phyloP scores from a whole-genome alignment of 2,329 filamentous ascomycete species.

The Cryphonectria carpinicola region DNA sequence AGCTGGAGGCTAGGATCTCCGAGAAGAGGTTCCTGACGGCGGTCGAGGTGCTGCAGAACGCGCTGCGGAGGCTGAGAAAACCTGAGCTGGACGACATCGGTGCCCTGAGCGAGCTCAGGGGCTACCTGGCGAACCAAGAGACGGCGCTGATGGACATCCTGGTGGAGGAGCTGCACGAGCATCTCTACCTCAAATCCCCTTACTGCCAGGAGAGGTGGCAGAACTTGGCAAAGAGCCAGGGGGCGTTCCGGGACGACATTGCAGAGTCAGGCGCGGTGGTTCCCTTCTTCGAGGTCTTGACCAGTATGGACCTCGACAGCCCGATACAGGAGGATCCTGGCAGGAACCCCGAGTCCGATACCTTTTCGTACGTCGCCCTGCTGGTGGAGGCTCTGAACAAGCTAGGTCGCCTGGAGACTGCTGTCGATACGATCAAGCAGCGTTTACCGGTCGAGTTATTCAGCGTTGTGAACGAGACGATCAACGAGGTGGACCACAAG shows the following conservation, averaged over 20 bases:
- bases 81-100: constrained; percentile 92
- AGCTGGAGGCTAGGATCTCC: constrained; percentile 90
- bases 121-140: constrained; percentile 92
- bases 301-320: constrained; percentile 63
- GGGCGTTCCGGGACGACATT: constrained; percentile 51
- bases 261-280: constrained; percentile 49
- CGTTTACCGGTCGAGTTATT: constrained; percentile 92
- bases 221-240: constrained; percentile 70
- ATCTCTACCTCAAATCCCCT: constrained; percentile 95
- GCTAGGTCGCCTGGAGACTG: constrained; percentile 81
- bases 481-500: constrained; percentile 88
- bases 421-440: constrained; percentile 89
- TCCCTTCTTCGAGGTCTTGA: constrained; percentile 64
- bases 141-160: constrained; percentile 89
- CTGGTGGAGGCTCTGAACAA: constrained; percentile 89
- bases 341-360: constrained; percentile 93
- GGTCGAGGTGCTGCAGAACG: constrained; percentile 89
- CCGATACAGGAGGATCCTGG: constrained; percentile 81
- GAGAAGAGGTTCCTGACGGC: constrained; percentile 94
- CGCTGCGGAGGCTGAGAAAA: constrained; percentile 78
- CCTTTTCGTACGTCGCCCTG: constrained; percentile 88
- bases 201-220: constrained; percentile 98
- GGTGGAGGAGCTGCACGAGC: constrained; percentile 96
- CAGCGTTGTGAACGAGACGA: constrained; percentile 90
- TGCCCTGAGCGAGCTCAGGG: constrained; percentile 80